Conservation (phyloP, 2,329 filamentous ascomycete genomes). For the Aspergillus latus region DNA sequence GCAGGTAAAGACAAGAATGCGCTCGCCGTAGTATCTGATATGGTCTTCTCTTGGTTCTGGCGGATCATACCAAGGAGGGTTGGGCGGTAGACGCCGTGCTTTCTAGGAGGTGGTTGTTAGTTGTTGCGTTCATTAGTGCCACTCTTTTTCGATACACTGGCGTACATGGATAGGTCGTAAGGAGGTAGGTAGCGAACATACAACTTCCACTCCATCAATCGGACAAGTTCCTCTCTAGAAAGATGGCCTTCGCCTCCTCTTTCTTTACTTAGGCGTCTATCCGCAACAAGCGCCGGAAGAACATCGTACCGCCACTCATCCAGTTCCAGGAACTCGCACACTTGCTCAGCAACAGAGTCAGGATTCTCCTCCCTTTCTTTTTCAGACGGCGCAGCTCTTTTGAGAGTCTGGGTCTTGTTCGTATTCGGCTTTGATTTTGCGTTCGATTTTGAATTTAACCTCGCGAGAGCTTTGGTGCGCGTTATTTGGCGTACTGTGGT, state of each 20-base stretch:
- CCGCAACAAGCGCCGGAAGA: conserved; percentile 29
- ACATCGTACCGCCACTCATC: conserved; percentile 42
- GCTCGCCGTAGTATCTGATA: conserved; percentile 28
- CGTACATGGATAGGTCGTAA: background rate
- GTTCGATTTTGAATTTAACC: conserved; percentile 12
- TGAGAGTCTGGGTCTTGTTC: conserved; percentile 9
- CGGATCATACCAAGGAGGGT: conserved; percentile 42
- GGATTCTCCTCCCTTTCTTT: background rate
- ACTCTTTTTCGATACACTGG: no score
- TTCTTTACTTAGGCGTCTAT: conserved; percentile 13
- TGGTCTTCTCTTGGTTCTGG: conserved; percentile 30
- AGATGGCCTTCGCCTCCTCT: conserved; percentile 21
- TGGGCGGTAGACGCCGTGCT: conserved; percentile 43
- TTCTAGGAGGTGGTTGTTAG: conserved; percentile 23
- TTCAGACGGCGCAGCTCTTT: background rate
- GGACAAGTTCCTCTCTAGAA: conserved; percentile 37
- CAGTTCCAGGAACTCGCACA: conserved; percentile 32
- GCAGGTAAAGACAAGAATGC: conserved; percentile 24
- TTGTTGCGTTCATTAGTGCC: background rate
- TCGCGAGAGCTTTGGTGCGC: conserved; percentile 24
- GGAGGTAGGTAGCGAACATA: conserved; percentile 25
- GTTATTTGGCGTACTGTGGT: conserved; percentile 27
- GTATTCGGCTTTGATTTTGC: conserved; percentile 6
- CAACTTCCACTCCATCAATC: conserved; percentile 48
- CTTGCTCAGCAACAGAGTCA: conserved; percentile 11